Evolutionary conservation across 306 rosid genomes (phyloP).

Genomic region (Canavalia ensiformis): DNA sequence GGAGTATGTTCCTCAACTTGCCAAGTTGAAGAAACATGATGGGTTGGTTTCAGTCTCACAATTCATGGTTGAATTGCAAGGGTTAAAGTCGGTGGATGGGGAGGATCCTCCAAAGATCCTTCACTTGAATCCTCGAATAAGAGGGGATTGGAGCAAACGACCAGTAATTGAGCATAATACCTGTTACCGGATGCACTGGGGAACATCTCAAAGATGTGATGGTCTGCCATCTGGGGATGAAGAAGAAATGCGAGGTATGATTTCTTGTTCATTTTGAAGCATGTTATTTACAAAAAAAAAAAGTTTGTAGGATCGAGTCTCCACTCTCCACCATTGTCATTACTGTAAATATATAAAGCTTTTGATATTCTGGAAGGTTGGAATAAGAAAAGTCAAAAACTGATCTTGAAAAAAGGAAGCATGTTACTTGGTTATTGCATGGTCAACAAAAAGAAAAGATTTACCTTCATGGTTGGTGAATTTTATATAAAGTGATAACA

Average conservation of each 20-base stretch:
- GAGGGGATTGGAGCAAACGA: constrained; percentile 89
- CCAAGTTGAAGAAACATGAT: constrained; percentile 61
- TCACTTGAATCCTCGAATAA: constrained; percentile 92
- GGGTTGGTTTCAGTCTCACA: constrained; percentile 81
- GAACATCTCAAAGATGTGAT: constrained; percentile 91
- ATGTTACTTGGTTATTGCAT: constrained; percentile 20
- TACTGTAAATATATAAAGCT: constrained; percentile 7
- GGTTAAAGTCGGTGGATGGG: constrained; percentile 91
- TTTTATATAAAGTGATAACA: not conserved
- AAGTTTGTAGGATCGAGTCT: constrained; percentile 7
- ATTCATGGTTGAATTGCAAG: constrained; percentile 95
- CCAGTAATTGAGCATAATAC: constrained; percentile 97
- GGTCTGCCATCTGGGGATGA: constrained; percentile 74
- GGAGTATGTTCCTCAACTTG: constrained; percentile 71
- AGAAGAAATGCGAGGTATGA: constrained; percentile 89
- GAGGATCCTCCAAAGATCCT: constrained; percentile 99
- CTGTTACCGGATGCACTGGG: constrained; percentile 99
- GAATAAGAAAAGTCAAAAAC: constrained; percentile 7
- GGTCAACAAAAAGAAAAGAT: constrained; percentile 4
- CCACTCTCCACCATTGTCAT: not conserved
- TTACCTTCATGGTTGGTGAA: not conserved
- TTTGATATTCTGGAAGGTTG: not conserved
- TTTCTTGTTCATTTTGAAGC: constrained; percentile 44
- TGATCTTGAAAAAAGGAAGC: not conserved
- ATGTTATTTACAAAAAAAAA: constrained; percentile 7